Base-by-base conservation (phyloP, 2,329 filamentous ascomycete species). In the Hypoxylon sp. region DNA sequence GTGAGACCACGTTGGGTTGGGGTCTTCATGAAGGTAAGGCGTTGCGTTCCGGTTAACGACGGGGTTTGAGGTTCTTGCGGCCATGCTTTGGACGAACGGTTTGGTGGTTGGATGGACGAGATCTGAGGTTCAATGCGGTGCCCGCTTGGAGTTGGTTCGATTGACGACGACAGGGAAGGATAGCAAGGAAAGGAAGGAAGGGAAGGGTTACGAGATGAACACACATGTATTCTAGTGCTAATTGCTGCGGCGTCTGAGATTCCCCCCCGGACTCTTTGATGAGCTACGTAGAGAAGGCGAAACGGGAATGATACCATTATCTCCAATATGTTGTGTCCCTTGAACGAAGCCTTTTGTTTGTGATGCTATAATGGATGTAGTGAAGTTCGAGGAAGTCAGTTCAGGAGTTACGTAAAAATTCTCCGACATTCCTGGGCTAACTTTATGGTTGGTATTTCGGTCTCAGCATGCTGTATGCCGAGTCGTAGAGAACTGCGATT, bases 221-320 rank as follows among this genome's bases (percentile, higher is more conserved):
- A 35, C 48, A 40, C 40, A 60, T 60, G 62, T 64, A 64, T 22
- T 55, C 27, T 54, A 64, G 62, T 59, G 31, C 46, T 64, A 64
- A 64, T 68, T 57, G 30, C 22, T 42, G 37, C 27, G 20, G 53
- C 62, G 50, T 64, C 65, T 44, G 46, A 48, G 53, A 44, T 25
- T 50, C 22, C 30, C 42, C n/a, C 33, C 30, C 25, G 59, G 64
- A 67, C 49, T 58, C 50, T 67, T 64, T 42, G 20, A 61, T 59
- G 56, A 48, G 53, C 44, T 48, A 54, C 31, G 56, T 54, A 13
- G 54, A 58, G 44, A 48, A 42, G 61, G 46, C 20, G 40, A 54
- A 64, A 59, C 31, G 62, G 56, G 31, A 54, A 60, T 64, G 62
- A 65, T 65, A 65, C 62, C 62, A 44, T 35, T 17, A 25, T 49